Evolutionary conservation across 2,329 filamentous ascomycete genomes (phyloP).

Genomic region (Volutella citrinella): DNA sequence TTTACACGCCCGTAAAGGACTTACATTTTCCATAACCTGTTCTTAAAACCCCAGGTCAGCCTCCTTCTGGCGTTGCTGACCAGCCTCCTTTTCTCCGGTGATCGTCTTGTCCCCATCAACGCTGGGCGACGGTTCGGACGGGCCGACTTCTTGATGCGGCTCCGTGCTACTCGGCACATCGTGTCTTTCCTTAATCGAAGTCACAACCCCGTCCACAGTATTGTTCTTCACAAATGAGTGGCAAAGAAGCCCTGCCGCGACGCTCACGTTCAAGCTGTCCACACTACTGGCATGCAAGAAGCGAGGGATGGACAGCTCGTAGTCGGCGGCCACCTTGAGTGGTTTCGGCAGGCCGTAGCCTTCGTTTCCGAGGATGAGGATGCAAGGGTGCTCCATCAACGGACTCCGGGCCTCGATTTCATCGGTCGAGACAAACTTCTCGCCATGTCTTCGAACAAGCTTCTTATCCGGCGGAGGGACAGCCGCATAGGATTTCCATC

Average conservation of each 20-base stretch:
- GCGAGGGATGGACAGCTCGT: constrained; percentile 62
- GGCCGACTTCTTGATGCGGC: not conserved
- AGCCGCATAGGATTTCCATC: constrained; percentile 83
- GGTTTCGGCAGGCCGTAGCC: constrained; percentile 67
- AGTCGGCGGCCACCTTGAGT: constrained; percentile 64
- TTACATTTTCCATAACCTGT: too few relatives aligned
- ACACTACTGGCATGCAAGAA: constrained; percentile 55
- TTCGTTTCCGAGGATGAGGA: constrained; percentile 82
- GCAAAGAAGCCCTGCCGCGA: constrained; percentile 76
- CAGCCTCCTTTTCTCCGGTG: too few relatives aligned
- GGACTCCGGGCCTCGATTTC: constrained; percentile 50
- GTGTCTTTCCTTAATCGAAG: too few relatives aligned
- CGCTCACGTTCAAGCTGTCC: constrained; percentile 92
- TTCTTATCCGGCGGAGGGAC: constrained; percentile 46
- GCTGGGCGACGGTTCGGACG: not conserved
- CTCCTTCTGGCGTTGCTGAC: too few relatives aligned
- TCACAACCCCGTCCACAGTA: too few relatives aligned
- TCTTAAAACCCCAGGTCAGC: too few relatives aligned
- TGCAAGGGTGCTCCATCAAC: constrained; percentile 60
- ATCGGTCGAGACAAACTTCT: constrained; percentile 48
- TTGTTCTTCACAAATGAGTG: constrained; percentile 59
- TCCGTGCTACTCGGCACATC: too few relatives aligned
- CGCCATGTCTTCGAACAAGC: constrained; percentile 30
- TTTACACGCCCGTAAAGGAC: too few relatives aligned
- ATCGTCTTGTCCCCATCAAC: too few relatives aligned